Evolutionary conservation across 2,329 filamentous ascomycete species (phyloP).

Genomic region (Aspergillus brunneoviolaceus): DNA sequence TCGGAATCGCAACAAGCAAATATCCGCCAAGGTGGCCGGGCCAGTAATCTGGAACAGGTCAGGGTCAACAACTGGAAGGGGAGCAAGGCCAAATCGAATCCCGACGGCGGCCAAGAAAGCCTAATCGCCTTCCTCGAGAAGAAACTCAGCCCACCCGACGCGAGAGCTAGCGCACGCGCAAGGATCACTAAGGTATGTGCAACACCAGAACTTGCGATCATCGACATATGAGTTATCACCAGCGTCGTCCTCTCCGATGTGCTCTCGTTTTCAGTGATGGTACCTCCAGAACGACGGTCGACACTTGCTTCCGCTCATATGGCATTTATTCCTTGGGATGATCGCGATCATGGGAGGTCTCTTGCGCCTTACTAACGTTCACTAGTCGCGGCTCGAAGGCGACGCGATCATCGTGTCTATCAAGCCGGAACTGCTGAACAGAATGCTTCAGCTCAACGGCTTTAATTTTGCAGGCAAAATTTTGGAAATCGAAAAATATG

Average conservation of each 20-base stretch:
- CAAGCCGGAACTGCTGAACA: constrained; percentile 62
- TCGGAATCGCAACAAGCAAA: constrained; percentile 36
- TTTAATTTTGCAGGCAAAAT: constrained; percentile 66
- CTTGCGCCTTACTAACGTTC: constrained; percentile 65
- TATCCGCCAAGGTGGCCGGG: constrained; percentile 38
- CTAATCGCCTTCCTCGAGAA: constrained; percentile 69
- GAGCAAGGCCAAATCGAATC: constrained; percentile 67
- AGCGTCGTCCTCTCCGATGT: constrained; percentile 37
- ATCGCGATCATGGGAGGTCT: constrained; percentile 43
- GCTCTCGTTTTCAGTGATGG: constrained; percentile 45
- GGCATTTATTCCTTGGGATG: constrained; percentile 38
- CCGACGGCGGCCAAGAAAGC: constrained; percentile 65
- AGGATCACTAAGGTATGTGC: constrained; percentile 77
- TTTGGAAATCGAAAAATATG: constrained; percentile 56
- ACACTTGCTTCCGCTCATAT: constrained; percentile 29
- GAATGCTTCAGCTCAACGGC: constrained; percentile 66
- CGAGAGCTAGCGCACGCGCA: constrained; percentile 53
- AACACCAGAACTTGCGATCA: constrained; percentile 44
- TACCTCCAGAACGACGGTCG: constrained; percentile 44
- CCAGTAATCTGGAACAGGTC: constrained; percentile 34
- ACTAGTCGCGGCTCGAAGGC: constrained; percentile 68
- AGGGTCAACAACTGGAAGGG: constrained; percentile 62
- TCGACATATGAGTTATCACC: constrained; percentile 35
- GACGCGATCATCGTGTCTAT: constrained; percentile 69
- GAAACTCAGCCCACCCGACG: constrained; percentile 59